Conservation (phyloP, 2,329 filamentous ascomycete genomes). For the Aspergillus sp. region DNA sequence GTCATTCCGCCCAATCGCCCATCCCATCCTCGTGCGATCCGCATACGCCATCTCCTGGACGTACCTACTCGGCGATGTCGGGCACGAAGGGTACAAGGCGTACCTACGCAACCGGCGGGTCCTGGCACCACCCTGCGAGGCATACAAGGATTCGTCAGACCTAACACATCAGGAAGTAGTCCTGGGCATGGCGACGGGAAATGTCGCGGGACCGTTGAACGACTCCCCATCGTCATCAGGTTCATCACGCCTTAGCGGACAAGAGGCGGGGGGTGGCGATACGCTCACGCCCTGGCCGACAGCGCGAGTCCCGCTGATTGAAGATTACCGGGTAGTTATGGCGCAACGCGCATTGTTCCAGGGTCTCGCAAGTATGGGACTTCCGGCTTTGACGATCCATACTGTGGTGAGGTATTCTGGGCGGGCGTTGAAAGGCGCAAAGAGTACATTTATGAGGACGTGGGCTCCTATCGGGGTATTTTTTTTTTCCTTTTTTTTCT, state of each 20-base stretch:
- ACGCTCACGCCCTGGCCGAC: constrained; percentile 39
- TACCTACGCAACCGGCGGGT: constrained; percentile 82
- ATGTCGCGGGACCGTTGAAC: constrained; percentile 22
- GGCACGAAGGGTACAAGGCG: constrained; percentile 91
- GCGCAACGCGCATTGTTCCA: constrained; percentile 89
- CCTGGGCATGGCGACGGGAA: constrained; percentile 38
- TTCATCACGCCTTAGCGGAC: not conserved
- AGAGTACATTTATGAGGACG: constrained; percentile 73
- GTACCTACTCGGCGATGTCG: constrained; percentile 87
- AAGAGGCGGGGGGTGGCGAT: constrained; percentile 12
- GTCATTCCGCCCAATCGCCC: constrained; percentile 88
- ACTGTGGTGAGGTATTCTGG: constrained; percentile 89
- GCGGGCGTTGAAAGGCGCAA: constrained; percentile 75
- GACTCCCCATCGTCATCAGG: not conserved
- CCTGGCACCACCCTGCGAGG: constrained; percentile 65
- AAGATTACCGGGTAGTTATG: constrained; percentile 91
- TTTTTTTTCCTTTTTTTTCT: constrained; percentile 13
- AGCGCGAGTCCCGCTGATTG: constrained; percentile 65
- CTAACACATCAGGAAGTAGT: constrained; percentile 31
- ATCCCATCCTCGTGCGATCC: constrained; percentile 74
- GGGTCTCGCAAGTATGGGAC: constrained; percentile 83
- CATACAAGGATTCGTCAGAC: constrained; percentile 40
- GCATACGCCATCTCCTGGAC: constrained; percentile 93
- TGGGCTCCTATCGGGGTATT: constrained; percentile 90
- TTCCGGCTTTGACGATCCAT: constrained; percentile 92